A percentile compares a stretch with the other conserved stretches of the same genome.
These are phyloP conservation scores for Penicillium chermesinum DNA, from an alignment of 495 filamentous ascomycete species.

Conservation along the genomic window DNA sequence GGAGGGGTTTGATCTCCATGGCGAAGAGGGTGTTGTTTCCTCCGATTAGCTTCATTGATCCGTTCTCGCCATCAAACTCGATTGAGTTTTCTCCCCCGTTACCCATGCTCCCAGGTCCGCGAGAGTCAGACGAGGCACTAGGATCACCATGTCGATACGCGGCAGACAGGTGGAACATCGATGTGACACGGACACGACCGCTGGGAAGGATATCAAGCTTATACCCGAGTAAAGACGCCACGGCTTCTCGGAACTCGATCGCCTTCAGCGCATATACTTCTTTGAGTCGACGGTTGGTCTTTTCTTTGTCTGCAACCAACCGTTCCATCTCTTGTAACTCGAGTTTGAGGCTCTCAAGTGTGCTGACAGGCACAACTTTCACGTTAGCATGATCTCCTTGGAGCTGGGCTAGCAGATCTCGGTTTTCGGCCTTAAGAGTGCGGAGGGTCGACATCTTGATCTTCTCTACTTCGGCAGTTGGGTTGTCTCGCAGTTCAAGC, in stretches of 20 bases:
- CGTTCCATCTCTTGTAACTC: slow-evolving; percentile 67
- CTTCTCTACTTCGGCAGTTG: slow-evolving; percentile 74
- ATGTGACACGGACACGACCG: slow-evolving; percentile 82
- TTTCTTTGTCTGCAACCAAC: slow-evolving; percentile 77
- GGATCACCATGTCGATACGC: slow-evolving; percentile 53
- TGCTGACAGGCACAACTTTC: slow-evolving; percentile 65
- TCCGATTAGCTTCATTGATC: slow-evolving; percentile 95
- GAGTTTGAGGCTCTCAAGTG: slow-evolving; percentile 65
- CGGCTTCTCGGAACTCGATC: slow-evolving; percentile 88
- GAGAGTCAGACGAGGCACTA: slow-evolving; percentile 37
- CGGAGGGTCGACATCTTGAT: slow-evolving; percentile 74
- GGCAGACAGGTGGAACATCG: slow-evolving; percentile 63
- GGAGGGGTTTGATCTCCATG: slow-evolving; percentile 70
- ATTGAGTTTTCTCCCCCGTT: slow-evolving; percentile 67
- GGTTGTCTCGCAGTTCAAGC: slow-evolving; percentile 83
- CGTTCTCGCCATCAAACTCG: slow-evolving; percentile 91
- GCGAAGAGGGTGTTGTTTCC: slow-evolving; percentile 85
- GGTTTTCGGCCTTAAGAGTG: slow-evolving; percentile 77
- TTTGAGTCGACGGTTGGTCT: slow-evolving; percentile 76
- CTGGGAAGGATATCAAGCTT: slow-evolving; percentile 90
- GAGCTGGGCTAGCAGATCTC: slow-evolving; percentile 73
- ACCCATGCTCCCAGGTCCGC: slow-evolving; percentile 55
- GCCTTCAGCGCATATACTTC: slow-evolving; percentile 86
- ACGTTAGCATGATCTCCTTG: slow-evolving; percentile 40
- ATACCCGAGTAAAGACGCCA: slow-evolving; percentile 83